Base-by-base conservation (phyloP, 495 filamentous ascomycete species). In the Chaetomium fimeti region DNA sequence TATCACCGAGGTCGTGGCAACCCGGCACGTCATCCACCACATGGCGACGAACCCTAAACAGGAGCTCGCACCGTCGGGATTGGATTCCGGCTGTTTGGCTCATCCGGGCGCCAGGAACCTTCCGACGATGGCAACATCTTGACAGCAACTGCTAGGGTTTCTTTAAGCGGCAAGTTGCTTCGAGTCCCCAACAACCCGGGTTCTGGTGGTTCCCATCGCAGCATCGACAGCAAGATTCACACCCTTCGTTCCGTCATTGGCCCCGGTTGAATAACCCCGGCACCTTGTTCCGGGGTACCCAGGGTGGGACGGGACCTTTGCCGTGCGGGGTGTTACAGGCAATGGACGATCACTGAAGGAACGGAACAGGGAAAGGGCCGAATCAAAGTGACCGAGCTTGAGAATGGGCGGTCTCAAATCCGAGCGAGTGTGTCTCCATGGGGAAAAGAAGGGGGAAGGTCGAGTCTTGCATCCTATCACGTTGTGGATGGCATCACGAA, bases 321-420 rank as follows among this genome's bases (percentile, higher is more conserved):
- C 47, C 29, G 60, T 47, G 51, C 60, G 60, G 51, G 60, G 51
- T 62, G 60, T 62, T 62, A 52, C 36, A 56, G 25, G 15, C 36
- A 24, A 47, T 24, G 52, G 40, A 47, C 25, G 52, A 56, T 55
- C 60, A 9, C 7, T 25, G 9, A 22, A 3, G 8, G 40, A 9
- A 18, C 9, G 6, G 15, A 54, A 32, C 36, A 61, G 27, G 25
- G 60, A 62, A 56, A 43, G 25, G 49, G 24, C 47, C 47, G 59
- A 61, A 61, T 52, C 45, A 53, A 24, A 53, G 27, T 32, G 29
- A 16, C n/a, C 11, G 16, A 15, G 24, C 15, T 2, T 15, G 9
- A 22, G 20, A 22, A 36, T 28, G 24, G 42, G 42, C 38, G 36
- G 57, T 27, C 40, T 32, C 18, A 15, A 11, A 2, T 52, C 24